A percentile compares a stretch with the other conserved stretches of the same genome.
Conservation (phyloP, 768 basidiomycete genomes). For the Termitomyces sp. region DNA sequence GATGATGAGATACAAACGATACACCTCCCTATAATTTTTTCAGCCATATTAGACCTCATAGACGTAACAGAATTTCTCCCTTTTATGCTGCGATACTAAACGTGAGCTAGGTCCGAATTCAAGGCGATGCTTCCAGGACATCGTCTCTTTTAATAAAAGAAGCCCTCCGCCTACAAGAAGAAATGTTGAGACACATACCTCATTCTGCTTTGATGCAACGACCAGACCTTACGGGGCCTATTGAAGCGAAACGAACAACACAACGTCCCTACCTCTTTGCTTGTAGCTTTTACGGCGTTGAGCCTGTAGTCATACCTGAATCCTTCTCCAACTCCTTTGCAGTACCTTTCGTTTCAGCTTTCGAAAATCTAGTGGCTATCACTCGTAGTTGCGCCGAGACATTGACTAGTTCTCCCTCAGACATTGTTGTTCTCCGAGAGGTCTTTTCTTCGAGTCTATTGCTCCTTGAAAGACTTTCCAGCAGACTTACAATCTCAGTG, state of each 20-base stretch:
- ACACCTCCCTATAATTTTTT: slow-evolving; percentile 77
- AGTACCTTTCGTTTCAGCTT: slow-evolving; percentile 50
- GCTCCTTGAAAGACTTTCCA: slow-evolving; percentile 45
- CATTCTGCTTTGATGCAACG: slow-evolving; percentile 44
- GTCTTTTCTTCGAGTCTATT: slow-evolving; percentile 46
- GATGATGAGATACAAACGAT: slow-evolving; percentile 84
- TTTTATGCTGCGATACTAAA: background rate
- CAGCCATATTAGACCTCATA: slow-evolving; percentile 58
- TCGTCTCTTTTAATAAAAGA: slow-evolving; percentile 32
- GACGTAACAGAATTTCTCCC: slow-evolving; percentile 38
- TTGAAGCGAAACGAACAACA: slow-evolving; percentile 22
- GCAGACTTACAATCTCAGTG: slow-evolving; percentile 32
- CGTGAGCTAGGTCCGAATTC: slow-evolving; percentile 28
- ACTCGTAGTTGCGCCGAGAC: slow-evolving; percentile 37
- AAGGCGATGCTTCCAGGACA: slow-evolving; percentile 27
- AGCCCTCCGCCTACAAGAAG: slow-evolving; percentile 44
- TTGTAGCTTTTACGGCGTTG: slow-evolving; percentile 54
- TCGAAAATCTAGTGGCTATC: slow-evolving; percentile 49
- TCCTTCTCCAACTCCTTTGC: slow-evolving; percentile 20
- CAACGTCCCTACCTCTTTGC: slow-evolving; percentile 50
- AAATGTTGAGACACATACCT: slow-evolving; percentile 46
- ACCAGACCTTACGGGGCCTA: slow-evolving; percentile 36
- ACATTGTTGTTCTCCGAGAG: slow-evolving; percentile 34
- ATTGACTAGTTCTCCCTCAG: slow-evolving; percentile 25
- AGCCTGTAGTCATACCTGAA: slow-evolving; percentile 15